phyloP scores from a whole-genome alignment of 164 flowering plant species.

The Vitis labrusca region DNA sequence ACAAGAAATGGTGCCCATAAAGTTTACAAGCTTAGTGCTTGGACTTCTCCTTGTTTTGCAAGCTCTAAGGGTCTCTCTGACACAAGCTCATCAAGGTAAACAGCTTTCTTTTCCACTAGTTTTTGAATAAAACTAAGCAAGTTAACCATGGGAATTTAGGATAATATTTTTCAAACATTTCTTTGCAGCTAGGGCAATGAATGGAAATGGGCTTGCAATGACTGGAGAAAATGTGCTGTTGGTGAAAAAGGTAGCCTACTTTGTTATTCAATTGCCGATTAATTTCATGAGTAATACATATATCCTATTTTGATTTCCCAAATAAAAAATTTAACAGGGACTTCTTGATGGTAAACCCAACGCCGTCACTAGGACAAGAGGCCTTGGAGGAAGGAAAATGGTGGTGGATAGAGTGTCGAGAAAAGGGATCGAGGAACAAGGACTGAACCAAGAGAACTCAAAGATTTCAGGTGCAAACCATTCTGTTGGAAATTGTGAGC shows the following conservation, averaged over 20 bases:
- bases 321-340: neutral
- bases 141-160: neutral
- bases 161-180: neutral
- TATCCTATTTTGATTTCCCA: neutral
- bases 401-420: neutral
- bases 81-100: conserved; percentile 38
- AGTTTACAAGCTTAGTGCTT: conserved; percentile 26
- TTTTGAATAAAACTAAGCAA: neutral
- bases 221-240: neutral
- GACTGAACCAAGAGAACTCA: neutral
- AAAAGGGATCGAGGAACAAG: neutral
- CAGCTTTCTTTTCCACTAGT: neutral
- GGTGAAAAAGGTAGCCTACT: conserved; percentile 2
- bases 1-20: conserved; percentile 31
- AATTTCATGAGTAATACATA: too few relatives aligned
- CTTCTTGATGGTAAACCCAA: neutral
- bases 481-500: conserved; percentile 16
- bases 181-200: neutral
- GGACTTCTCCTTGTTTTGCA: conserved; percentile 37
- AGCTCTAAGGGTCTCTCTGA: conserved; percentile 19
- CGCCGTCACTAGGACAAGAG: neutral
- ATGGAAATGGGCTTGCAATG: neutral
- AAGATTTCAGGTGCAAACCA: conserved; percentile 32
- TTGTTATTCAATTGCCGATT: neutral
- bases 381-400: conserved; percentile 25